phyloP scores from a whole-genome alignment of 306 rosid species.

The Corylus heterophylla region DNA sequence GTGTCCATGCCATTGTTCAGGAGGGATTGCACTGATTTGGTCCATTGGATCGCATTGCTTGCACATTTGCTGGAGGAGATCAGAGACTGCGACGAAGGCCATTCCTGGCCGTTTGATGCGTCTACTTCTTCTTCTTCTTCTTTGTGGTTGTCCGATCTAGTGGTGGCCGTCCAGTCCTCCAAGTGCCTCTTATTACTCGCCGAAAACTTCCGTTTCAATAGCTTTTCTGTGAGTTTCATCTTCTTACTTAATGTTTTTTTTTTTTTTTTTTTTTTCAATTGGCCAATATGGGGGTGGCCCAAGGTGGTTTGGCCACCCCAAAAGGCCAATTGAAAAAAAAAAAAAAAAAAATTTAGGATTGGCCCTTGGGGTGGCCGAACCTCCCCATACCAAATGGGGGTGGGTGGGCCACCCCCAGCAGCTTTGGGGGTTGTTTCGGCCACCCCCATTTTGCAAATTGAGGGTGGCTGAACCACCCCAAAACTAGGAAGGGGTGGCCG shows the following conservation, averaged over 20 bases:
- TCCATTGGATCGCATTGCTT: slow-evolving; percentile 87
- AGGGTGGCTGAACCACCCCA: too few relatives aligned
- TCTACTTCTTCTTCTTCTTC: slow-evolving; percentile 29
- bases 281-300: too few relatives aligned
- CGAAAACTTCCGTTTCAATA: slow-evolving; percentile 46
- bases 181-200: slow-evolving; percentile 63
- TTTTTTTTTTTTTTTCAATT: not conserved
- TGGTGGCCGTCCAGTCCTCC: slow-evolving; percentile 66
- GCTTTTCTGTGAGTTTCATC: slow-evolving; percentile 53
- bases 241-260: not conserved
- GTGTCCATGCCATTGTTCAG: slow-evolving; percentile 30
- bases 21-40: slow-evolving; percentile 90
- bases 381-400: too few relatives aligned
- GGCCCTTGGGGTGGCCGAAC: too few relatives aligned
- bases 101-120: slow-evolving; percentile 23
- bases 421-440: too few relatives aligned
- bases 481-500: too few relatives aligned
- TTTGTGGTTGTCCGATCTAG: slow-evolving; percentile 72
- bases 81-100: slow-evolving; percentile 44
- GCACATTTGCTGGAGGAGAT: slow-evolving; percentile 81
- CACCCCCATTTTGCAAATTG: too few relatives aligned
- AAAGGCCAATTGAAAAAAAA: too few relatives aligned
- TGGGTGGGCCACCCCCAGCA: too few relatives aligned
- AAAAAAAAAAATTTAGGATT: too few relatives aligned
- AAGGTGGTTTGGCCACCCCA: too few relatives aligned